Conservation (phyloP, 768 basidiomycete species). For the Trametes punicea region DNA sequence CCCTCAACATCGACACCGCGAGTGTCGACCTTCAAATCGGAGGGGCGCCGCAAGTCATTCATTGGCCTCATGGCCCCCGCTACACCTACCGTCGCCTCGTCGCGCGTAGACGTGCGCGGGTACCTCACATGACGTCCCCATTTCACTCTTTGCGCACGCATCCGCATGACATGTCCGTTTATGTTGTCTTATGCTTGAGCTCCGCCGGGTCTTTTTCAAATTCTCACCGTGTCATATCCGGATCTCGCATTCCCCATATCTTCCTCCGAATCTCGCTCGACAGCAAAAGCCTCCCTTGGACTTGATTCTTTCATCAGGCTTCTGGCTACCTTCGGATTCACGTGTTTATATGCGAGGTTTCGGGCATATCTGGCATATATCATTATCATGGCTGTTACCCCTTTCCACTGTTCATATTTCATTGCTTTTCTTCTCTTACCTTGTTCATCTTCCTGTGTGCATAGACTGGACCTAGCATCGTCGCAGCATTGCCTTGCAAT, state of each 20-base stretch:
- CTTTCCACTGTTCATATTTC: slow-evolving; percentile 3
- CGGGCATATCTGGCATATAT: slow-evolving; percentile 22
- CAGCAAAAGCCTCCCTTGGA: slow-evolving; percentile 2
- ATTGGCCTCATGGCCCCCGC: slow-evolving; percentile 66
- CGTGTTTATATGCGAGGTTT: slow-evolving; percentile 20
- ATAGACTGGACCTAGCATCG: slow-evolving; percentile 19
- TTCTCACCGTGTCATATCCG: slow-evolving; percentile 15
- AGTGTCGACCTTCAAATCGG: slow-evolving; percentile 61
- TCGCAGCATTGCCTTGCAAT: slow-evolving; percentile 16
- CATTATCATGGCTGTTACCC: slow-evolving; percentile 16
- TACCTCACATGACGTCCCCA: slow-evolving; percentile 36
- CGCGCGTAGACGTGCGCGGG: slow-evolving; percentile 81
- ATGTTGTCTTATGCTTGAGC: slow-evolving; percentile 6
- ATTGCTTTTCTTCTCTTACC: not conserved
- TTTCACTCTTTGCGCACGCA: slow-evolving; percentile 34
- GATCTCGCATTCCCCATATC: slow-evolving; percentile 13
- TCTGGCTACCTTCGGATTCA: not conserved
- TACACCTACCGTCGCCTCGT: slow-evolving; percentile 78
- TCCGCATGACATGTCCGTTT: slow-evolving; percentile 12
- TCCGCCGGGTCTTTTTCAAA: not conserved
- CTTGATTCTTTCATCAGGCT: slow-evolving; percentile 4
- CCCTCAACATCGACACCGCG: slow-evolving; percentile 63
- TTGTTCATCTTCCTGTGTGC: slow-evolving; percentile 2
- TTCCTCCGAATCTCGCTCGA: not conserved
- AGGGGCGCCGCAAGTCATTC: slow-evolving; percentile 69